phyloP scores from a whole-genome alignment of 805 yeast genomes.

The Trichomonascus vanleenenianus region DNA sequence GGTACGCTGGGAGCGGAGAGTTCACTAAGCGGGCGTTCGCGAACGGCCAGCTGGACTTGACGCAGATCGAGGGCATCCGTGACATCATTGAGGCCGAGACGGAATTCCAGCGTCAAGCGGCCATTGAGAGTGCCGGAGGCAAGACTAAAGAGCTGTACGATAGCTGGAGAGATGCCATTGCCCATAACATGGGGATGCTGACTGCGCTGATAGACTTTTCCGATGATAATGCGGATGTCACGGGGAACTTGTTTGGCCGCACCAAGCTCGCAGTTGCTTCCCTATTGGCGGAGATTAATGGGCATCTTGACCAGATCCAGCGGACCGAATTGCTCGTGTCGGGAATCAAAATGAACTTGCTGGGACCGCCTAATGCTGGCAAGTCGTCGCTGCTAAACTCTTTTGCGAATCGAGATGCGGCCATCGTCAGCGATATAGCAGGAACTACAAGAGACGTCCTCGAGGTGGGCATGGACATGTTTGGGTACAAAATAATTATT shows the following conservation, averaged over 20 bases:
- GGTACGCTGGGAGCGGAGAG: slow-evolving; percentile 92
- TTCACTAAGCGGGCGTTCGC: slow-evolving; percentile 81
- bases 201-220: slow-evolving; percentile 93
- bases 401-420: slow-evolving; percentile 73
- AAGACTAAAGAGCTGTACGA: slow-evolving; percentile 45
- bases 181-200: slow-evolving; percentile 61
- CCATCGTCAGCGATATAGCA: slow-evolving; percentile 84
- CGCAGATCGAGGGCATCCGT: slow-evolving; percentile 84
- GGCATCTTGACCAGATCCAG: slow-evolving; percentile 25
- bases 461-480: slow-evolving; percentile 71
- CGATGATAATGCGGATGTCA: slow-evolving; percentile 61
- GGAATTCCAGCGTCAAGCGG: slow-evolving; percentile 73
- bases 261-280: slow-evolving; percentile 39
- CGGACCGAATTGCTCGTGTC: slow-evolving; percentile 46
- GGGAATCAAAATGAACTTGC: slow-evolving; percentile 65
- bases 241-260: slow-evolving; percentile 35
- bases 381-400: slow-evolving; percentile 78
- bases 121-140: slow-evolving; percentile 68
- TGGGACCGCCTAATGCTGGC: slow-evolving; percentile 97
- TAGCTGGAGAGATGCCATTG: slow-evolving; percentile 59
- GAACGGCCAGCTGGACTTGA: slow-evolving; percentile 75
- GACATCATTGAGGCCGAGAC: slow-evolving; percentile 92
- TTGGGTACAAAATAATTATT: slow-evolving; percentile 74
- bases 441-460: slow-evolving; percentile 92
- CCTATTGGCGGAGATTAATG: slow-evolving; percentile 39